phyloP scores from a whole-genome alignment of 179 eudicot species.

The Spinacia oleracea region DNA sequence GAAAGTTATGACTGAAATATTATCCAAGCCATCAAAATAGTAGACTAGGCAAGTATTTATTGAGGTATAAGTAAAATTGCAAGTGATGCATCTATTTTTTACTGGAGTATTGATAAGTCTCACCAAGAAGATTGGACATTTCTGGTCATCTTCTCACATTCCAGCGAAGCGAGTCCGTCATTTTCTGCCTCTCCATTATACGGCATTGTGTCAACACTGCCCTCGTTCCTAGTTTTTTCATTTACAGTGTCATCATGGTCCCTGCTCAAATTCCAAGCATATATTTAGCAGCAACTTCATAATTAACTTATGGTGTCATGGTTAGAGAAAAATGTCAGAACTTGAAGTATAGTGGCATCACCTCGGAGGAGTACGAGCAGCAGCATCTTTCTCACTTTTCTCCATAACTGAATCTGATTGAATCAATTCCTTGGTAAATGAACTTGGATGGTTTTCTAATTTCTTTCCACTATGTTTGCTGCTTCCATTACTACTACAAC shows the following conservation, averaged over 20 bases:
- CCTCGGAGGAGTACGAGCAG: slow-evolving; percentile 34
- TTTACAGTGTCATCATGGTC: slow-evolving; percentile 4
- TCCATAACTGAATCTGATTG: slow-evolving; percentile 17
- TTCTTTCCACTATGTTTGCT: slow-evolving; percentile 30
- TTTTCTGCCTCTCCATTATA: slow-evolving; percentile 24
- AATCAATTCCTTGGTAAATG: slow-evolving; percentile 28
- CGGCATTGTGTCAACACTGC: slow-evolving; percentile 11
- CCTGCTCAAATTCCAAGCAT: slow-evolving; percentile 20
- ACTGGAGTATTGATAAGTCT: slow-evolving; percentile 9
- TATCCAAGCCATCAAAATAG: neutral
- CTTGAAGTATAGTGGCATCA: slow-evolving; percentile 20
- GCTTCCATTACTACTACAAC: slow-evolving; percentile 27
- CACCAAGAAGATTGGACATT: slow-evolving; percentile 34
- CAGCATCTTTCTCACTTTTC: slow-evolving; percentile 33
- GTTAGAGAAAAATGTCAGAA: neutral
- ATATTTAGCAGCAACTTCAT: neutral
- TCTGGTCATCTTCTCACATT: slow-evolving; percentile 25
- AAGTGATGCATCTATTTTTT: neutral
- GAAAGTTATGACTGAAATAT: slow-evolving; percentile 1
- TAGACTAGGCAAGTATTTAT: neutral
- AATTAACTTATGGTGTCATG: neutral
- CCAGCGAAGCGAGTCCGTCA: slow-evolving; percentile 14
- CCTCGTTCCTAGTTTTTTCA: slow-evolving; percentile 20
- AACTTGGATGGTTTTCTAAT: slow-evolving; percentile 29
- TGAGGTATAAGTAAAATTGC: neutral